phyloP scores from a whole-genome alignment of 306 rosid species.

The Cucumis cinereus region DNA sequence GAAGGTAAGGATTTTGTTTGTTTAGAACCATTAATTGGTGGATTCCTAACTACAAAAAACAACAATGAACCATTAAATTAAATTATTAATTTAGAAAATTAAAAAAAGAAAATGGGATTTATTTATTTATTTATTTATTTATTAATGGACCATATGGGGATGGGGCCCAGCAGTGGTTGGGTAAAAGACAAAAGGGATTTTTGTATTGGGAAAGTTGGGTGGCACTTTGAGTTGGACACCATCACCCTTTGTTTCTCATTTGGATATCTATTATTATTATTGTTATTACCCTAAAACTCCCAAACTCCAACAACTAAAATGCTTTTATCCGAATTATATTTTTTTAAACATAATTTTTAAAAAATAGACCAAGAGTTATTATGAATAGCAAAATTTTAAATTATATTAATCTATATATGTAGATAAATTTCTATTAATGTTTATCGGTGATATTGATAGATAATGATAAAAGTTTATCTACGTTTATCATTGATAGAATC shows the following conservation, averaged over 20 bases:
- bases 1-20: neutral
- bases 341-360: no score
- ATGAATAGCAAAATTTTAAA: no score
- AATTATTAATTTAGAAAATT: no score
- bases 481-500: no score
- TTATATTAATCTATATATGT: no score
- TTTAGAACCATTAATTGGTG: conserved; percentile 1
- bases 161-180: neutral
- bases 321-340: neutral
- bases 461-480: no score
- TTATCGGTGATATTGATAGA: no score
- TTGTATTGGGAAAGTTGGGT: conserved; percentile 3
- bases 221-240: conserved; percentile 5
- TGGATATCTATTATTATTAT: neutral
- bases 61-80: no score
- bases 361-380: no score
- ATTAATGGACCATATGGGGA: neutral
- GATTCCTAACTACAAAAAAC: conserved; percentile 3
- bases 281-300: no score
- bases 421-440: no score
- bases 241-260: neutral
- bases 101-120: neutral
- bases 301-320: neutral
- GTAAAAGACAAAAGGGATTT: neutral
- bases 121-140: no score